Percentiles rank a stretch among this genome's conserved stretches.
Conservation (phyloP, 305 asterid species). For the Fraxinus nigra region DNA sequence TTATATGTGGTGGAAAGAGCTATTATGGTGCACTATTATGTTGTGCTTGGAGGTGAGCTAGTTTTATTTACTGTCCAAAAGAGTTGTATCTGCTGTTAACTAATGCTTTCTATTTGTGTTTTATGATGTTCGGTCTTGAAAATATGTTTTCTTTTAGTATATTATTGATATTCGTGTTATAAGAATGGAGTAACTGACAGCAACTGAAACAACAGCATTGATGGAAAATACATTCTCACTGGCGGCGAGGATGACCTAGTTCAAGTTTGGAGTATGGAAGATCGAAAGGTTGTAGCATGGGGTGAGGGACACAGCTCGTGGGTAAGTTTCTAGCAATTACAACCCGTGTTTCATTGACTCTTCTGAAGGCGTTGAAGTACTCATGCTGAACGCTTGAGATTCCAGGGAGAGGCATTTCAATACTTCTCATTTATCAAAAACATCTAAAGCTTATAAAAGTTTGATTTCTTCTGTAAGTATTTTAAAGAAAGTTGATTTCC, state of each 20-base stretch:
- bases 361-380: background rate
- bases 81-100: background rate
- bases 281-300: constrained; percentile 94
- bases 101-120: background rate
- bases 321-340: constrained; percentile 55
- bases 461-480: background rate
- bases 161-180: constrained; percentile 19
- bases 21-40: constrained; percentile 94
- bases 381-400: background rate
- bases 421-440: background rate
- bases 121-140: background rate
- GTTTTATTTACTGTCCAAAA: constrained; percentile 8
- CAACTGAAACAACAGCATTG: constrained; percentile 70
- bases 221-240: constrained; percentile 91
- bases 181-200: constrained; percentile 36
- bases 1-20: constrained; percentile 94
- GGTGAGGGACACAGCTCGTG: constrained; percentile 99
- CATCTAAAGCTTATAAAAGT: background rate
- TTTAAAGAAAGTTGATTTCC: background rate
- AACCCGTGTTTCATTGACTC: background rate
- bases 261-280: constrained; percentile 99
- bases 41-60: constrained; percentile 91
- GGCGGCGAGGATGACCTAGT: constrained; percentile 99
- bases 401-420: background rate
- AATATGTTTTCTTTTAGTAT: constrained; percentile 1